Evolutionary conservation across 805 yeast genomes (phyloP), one percentile per base, ranked within the genome.

Genomic region (Suhomyces vadensis): DNA sequence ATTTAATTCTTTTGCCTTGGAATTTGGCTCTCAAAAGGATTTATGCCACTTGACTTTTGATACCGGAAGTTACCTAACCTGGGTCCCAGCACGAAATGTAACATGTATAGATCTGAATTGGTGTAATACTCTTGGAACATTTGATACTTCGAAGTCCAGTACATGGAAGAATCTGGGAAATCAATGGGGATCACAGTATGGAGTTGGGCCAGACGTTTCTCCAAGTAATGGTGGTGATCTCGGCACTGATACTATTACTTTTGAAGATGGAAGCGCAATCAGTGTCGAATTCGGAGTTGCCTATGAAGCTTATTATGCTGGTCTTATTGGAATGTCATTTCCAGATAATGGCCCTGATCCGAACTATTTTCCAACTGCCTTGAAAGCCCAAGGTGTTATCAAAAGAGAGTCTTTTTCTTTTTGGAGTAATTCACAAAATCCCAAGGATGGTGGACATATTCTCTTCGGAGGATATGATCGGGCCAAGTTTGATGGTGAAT

Each of bases 401-500:
- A 11, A 24, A 1, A 37, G 19, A 6, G 44, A 47, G 2, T 25
- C 46, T 8, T 52, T 50, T 39, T 50, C 56, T 4, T 29, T 50
- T 19, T 52, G 45, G 47, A 39, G 52, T 37, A 48, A 48, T 37
- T 49, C 47, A 24, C 50, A 42, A 4, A 24, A 44, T 39, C 46
- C 47, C 5, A 14, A 23, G 6, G 4, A 31, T 8, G 61, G 61
- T 8, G n/a, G n/a, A n/a, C 37, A 50, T 1, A 33, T 57, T 20
- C 38, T 57, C 9, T 52, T 57, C 37, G 61, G 61, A 9, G 61
- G 55, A 9, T 47, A 52, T 10, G 61, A 57, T 44, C 20, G 37
- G 3, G 54, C 41, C 24, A 57, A 57, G 47, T 50, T 42, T 35
- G 35, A 37, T 10, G 56, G 54, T 3, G 24, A 25, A 9, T 42